Evolutionary conservation across 768 basidiomycete genomes (phyloP), one percentile per base, ranked within the genome.

Genomic region (Lactarius pseudohatsudake): DNA sequence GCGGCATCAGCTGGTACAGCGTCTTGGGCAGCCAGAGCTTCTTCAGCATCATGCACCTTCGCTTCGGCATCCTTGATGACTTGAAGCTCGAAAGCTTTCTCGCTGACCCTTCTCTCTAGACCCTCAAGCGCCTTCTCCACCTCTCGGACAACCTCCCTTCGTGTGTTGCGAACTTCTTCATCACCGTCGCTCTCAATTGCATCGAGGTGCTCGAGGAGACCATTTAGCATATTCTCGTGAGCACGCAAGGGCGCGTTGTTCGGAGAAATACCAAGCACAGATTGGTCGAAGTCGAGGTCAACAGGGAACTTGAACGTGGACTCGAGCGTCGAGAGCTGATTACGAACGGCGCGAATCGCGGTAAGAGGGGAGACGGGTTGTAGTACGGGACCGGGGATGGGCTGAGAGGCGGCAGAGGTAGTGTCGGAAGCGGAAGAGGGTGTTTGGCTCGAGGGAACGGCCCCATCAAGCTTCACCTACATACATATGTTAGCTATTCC

Each of bases 181-280:
- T 85, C 80, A 0, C 90, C 90, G 68, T 80, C 81, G 70, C 86
- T 89, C 70, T 89, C 84, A 30, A 92, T 82, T 0, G 81, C 84
- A 67, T 92, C 90, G 18, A 92, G 82, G 65, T 81, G 80, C 57
- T 83, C 80, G 36, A 92, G 79, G 10, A 92, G 75, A 45, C 85
- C 84, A 62, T 82, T 83, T 50, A 92, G 79, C 54, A 80, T 77
- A 69, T 91, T 84, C 26, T 80, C 77, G 74, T 91, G 87, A 5
- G 77, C 79, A 75, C 87, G 88, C 28, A 91, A 76, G 0, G 82
- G 74, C 18, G 82, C 85, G 72, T 92, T 92, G 50, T 73, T 78
- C 2, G 81, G 74, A 8, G 86, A 85, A 77, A 81, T 91, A 5
- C 85, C 84, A 41, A 92, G 81, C 73, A 81, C 65, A 43, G 30